These are phyloP conservation scores for Verticillium klebahnii DNA, from an alignment of 2,329 filamentous ascomycete species.

Conservation along the genomic window DNA sequence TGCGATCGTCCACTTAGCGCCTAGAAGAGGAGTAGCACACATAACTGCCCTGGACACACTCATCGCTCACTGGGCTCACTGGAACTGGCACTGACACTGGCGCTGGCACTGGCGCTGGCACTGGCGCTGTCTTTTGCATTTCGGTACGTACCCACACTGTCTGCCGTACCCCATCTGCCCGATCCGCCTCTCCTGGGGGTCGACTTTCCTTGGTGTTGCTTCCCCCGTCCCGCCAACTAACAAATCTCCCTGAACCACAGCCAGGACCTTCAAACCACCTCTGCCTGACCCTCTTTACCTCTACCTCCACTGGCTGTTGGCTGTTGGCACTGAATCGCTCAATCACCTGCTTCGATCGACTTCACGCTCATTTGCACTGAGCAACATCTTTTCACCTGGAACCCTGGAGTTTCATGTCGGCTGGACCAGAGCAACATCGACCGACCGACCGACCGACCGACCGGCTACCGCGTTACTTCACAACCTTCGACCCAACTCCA, in stretches of 20 bases:
- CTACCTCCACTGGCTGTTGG: neutral
- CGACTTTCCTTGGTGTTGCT: neutral
- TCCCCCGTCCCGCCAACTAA: neutral
- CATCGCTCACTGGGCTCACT: neutral
- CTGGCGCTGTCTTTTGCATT: neutral
- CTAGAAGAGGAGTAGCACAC: slow-evolving; percentile 1
- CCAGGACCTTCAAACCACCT: neutral
- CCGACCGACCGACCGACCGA: neutral
- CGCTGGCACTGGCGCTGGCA: neutral
- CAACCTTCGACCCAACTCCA: neutral
- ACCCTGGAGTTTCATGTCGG: neutral
- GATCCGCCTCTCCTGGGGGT: neutral
- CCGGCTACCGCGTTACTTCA: neutral
- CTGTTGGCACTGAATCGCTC: neutral
- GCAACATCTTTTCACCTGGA: neutral
- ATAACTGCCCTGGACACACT: neutral
- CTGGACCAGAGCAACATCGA: neutral
- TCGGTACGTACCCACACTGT: neutral
- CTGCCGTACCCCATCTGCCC: neutral
- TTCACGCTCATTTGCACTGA: neutral
- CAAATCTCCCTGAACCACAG: slow-evolving; percentile 3
- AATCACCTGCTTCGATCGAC: neutral
- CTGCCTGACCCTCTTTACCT: neutral
- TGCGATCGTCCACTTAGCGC: slow-evolving; percentile 1
- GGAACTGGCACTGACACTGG: neutral